Conservation (phyloP, 495 filamentous ascomycete genomes). For the Mytilinidion resinicola region DNA sequence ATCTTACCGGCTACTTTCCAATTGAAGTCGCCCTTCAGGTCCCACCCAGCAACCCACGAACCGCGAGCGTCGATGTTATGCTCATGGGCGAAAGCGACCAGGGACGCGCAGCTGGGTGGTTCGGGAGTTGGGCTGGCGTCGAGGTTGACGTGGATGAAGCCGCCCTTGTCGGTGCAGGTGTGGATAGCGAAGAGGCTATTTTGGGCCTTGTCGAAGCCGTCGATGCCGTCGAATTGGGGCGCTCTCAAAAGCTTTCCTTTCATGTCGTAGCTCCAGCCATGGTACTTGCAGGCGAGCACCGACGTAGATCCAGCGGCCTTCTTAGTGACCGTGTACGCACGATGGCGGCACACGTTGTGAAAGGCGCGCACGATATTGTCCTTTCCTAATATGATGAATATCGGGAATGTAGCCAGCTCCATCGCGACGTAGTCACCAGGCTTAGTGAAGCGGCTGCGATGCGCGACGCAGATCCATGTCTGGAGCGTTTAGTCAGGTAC, state of each 20-base stretch:
- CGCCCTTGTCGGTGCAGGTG: constrained; percentile 19
- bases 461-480: constrained; percentile 22
- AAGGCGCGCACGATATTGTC: constrained; percentile 24
- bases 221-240: constrained; percentile 25
- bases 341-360: constrained; percentile 29
- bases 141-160: constrained; percentile 25
- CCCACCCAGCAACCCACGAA: constrained; percentile 19
- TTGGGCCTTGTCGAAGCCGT: constrained; percentile 23
- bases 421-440: constrained; percentile 26
- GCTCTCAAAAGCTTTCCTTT: constrained; percentile 24
- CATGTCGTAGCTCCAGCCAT: constrained; percentile 30
- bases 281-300: constrained; percentile 27
- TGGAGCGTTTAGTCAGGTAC: constrained; percentile 1
- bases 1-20: constrained; percentile 25
- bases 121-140: constrained; percentile 7
- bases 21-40: constrained; percentile 20
- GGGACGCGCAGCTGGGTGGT: constrained; percentile 3
- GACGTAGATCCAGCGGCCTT: constrained; percentile 21
- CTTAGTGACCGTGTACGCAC: constrained; percentile 25
- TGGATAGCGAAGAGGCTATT: constrained; percentile 24
- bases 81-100: constrained; percentile 4
- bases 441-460: constrained; percentile 22
- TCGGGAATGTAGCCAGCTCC: constrained; percentile 17
- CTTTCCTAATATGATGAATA: constrained; percentile 25
- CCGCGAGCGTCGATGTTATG: constrained; percentile 4